phyloP scores from a whole-genome alignment of 2,329 filamentous ascomycete genomes.

The Chaetomiaceae sp. region DNA sequence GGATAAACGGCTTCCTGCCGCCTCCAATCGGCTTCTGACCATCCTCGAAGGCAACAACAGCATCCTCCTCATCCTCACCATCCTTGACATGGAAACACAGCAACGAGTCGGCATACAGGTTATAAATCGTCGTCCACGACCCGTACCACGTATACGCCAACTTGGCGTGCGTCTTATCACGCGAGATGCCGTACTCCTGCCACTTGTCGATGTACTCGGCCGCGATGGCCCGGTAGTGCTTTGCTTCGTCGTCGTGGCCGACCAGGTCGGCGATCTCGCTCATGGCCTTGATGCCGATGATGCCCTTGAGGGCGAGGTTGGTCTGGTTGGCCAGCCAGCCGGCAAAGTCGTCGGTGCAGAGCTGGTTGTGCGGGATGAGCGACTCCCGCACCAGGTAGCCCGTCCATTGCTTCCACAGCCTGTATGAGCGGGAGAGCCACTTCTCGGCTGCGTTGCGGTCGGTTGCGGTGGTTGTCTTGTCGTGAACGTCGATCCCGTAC shows the following conservation, averaged over 20 bases:
- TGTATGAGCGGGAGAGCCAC: conserved; percentile 49
- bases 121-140: conserved; percentile 78
- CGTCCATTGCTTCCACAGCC: conserved; percentile 65
- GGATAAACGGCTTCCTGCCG: conserved; percentile 54
- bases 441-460: conserved; percentile 25
- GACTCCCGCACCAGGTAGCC: conserved; percentile 66
- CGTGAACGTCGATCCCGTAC: conserved; percentile 26
- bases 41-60: neutral
- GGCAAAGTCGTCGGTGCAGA: conserved; percentile 72
- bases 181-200: conserved; percentile 65
- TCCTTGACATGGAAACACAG: conserved; percentile 67
- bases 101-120: conserved; percentile 69
- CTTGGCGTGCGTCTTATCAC: conserved; percentile 69
- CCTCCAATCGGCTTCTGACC: conserved; percentile 26
- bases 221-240: conserved; percentile 51
- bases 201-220: conserved; percentile 65
- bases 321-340: conserved; percentile 67
- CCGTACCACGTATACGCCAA: conserved; percentile 77
- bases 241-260: conserved; percentile 44
- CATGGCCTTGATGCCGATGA: conserved; percentile 76
- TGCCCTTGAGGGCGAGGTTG: conserved; percentile 72
- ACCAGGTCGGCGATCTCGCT: conserved; percentile 59
- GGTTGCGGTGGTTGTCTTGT: neutral
- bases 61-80: conserved; percentile 7
- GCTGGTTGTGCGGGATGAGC: conserved; percentile 62